Evolutionary conservation across 768 basidiomycete genomes (phyloP).

Genomic region (Suillus decipiens): DNA sequence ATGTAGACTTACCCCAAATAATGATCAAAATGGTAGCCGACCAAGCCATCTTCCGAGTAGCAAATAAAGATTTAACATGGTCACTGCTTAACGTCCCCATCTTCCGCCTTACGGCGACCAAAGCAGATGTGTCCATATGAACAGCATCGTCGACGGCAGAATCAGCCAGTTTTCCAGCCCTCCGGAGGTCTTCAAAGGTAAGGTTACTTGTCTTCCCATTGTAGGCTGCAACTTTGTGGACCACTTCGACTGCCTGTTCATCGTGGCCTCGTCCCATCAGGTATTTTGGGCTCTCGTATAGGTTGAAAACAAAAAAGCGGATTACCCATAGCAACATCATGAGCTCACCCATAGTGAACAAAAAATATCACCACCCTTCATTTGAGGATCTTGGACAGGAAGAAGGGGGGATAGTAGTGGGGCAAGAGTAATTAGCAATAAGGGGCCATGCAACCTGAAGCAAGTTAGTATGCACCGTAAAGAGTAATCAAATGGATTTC

Average conservation of each 20-base stretch:
- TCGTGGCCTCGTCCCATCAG: conserved; percentile 70
- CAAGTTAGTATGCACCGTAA: not conserved
- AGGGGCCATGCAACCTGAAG: conserved; percentile 70
- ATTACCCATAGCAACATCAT: conserved; percentile 63
- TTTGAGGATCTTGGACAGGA: conserved; percentile 57
- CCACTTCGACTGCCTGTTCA: conserved; percentile 57
- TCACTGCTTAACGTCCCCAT: conserved; percentile 39
- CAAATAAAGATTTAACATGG: conserved; percentile 52
- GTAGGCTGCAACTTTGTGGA: conserved; percentile 61
- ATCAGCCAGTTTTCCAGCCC: conserved; percentile 17
- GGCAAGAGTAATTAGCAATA: conserved; percentile 67
- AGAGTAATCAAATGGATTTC: not conserved
- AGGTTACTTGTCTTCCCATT: conserved; percentile 55
- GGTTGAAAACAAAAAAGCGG: conserved; percentile 66
- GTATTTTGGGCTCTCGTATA: conserved; percentile 72
- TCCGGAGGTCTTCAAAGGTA: conserved; percentile 50
- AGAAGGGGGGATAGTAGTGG: conserved; percentile 37
- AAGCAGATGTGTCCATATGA: conserved; percentile 37
- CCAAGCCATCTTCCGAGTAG: conserved; percentile 48
- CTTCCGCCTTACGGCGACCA: conserved; percentile 41
- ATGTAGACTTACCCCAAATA: conserved; percentile 47
- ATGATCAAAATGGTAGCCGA: conserved; percentile 52
- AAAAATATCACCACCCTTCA: conserved; percentile 75
- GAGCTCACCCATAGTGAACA: conserved; percentile 71
- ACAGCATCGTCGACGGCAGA: conserved; percentile 16